Percentiles rank a stretch among this genome's conserved stretches.
phyloP scores from a whole-genome alignment of 2,329 filamentous ascomycete species.

The Teratosphaeria zuluensis region DNA sequence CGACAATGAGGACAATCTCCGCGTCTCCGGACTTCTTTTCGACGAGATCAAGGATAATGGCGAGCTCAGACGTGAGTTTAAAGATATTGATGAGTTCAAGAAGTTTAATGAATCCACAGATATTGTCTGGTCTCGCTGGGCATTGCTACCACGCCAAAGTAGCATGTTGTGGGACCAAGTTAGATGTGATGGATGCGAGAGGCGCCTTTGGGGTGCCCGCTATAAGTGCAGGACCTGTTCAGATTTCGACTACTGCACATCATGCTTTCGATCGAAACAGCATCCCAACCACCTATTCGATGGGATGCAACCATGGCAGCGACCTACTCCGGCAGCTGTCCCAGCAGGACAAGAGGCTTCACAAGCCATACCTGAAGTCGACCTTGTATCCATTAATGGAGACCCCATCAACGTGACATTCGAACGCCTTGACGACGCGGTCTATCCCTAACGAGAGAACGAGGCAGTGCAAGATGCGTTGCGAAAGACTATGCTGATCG shows the following conservation, averaged over 20 bases:
- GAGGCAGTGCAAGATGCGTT: no score
- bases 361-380: no score
- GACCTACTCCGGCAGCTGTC: no score
- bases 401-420: no score
- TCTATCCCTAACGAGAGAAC: no score
- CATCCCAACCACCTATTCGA: no score
- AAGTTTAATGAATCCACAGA: neutral
- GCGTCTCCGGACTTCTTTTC: neutral
- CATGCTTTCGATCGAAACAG: neutral
- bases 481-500: no score
- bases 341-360: no score
- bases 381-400: no score
- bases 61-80: neutral
- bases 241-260: neutral
- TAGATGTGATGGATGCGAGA: neutral
- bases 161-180: neutral
- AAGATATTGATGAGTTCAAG: neutral
- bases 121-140: neutral
- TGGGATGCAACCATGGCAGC: no score
- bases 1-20: neutral
- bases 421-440: no score
- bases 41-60: neutral
- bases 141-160: neutral
- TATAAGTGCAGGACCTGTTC: neutral
- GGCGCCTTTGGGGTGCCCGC: neutral